Evolutionary conservation across 2,329 filamentous ascomycete genomes (phyloP).

Genomic region (Lachnellula arida): DNA sequence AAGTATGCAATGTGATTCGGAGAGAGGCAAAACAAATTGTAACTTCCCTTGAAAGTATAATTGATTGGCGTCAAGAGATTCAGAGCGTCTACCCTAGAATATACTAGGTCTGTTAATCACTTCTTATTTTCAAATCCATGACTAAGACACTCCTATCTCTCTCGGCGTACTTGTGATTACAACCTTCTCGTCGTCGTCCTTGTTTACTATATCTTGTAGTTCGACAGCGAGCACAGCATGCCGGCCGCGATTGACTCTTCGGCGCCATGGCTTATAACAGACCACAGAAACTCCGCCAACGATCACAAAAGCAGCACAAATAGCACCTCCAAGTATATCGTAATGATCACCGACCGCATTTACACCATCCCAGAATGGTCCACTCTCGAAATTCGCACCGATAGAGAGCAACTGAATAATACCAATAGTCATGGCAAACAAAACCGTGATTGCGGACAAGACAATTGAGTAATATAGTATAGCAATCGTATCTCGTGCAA

Average conservation of each 20-base stretch:
- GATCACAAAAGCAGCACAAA: slow-evolving; percentile 79
- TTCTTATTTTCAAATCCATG: not conserved
- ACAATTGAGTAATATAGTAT: slow-evolving; percentile 80
- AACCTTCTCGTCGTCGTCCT: not conserved
- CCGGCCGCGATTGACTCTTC: slow-evolving; percentile 40
- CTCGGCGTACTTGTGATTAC: not conserved
- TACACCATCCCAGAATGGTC: slow-evolving; percentile 88
- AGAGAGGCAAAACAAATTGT: no score
- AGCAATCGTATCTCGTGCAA: slow-evolving; percentile 77
- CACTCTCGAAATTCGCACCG: slow-evolving; percentile 67
- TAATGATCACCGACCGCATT: slow-evolving; percentile 72
- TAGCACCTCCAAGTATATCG: slow-evolving; percentile 78
- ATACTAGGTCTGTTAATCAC: no score
- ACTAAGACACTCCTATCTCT: not conserved
- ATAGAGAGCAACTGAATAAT: slow-evolving; percentile 78
- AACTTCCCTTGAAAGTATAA: no score
- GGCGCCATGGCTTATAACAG: slow-evolving; percentile 76
- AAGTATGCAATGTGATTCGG: no score
- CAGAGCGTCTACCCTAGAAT: no score
- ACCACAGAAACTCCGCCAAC: slow-evolving; percentile 60
- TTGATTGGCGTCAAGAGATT: no score
- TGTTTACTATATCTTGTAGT: not conserved
- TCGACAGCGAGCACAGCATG: not conserved
- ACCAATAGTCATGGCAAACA: slow-evolving; percentile 61
- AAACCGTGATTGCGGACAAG: slow-evolving; percentile 32